Percentiles rank a stretch among this genome's conserved stretches.
phyloP scores from a whole-genome alignment of 2,329 filamentous ascomycete genomes.

The Fusarium beomiforme region DNA sequence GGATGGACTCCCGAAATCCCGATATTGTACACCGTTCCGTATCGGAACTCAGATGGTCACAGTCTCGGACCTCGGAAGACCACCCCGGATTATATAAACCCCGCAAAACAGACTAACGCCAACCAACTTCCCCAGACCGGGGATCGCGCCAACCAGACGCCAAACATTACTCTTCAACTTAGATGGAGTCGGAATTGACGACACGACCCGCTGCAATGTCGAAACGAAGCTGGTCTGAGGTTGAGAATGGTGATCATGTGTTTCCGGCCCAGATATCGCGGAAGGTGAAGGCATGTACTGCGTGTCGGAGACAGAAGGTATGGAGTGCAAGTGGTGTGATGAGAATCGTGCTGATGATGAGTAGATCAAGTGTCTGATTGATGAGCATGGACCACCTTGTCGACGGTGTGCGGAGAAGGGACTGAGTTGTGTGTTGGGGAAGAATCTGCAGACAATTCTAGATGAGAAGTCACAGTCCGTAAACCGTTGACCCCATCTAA shows the following conservation, averaged over 20 bases:
- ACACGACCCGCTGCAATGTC: constrained; percentile 3
- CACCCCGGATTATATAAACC: constrained; percentile 28
- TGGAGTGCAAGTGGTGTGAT: background rate
- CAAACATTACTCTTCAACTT: constrained; percentile 10
- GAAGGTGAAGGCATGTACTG: constrained; percentile 51
- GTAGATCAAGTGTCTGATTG: constrained; percentile 52
- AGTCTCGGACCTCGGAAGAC: constrained; percentile 1
- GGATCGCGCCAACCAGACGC: constrained; percentile 21
- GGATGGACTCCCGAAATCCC: background rate
- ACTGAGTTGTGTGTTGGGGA: constrained; percentile 50
- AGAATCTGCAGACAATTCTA: constrained; percentile 52
- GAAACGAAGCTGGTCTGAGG: constrained; percentile 29
- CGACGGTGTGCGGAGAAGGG: constrained; percentile 47
- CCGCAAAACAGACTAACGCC: constrained; percentile 8
- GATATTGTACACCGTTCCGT: background rate
- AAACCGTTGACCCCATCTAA: background rate
- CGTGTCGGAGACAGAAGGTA: constrained; percentile 52
- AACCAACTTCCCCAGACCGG: constrained; percentile 3
- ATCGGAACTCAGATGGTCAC: background rate
- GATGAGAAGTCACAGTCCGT: constrained; percentile 49
- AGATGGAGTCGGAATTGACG: background rate
- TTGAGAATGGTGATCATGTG: constrained; percentile 15
- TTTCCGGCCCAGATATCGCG: constrained; percentile 43
- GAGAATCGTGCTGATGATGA: background rate
- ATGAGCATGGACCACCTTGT: constrained; percentile 50